Base-by-base conservation (phyloP, 257 asterid genomes). In the Scutellaria barbata region DNA sequence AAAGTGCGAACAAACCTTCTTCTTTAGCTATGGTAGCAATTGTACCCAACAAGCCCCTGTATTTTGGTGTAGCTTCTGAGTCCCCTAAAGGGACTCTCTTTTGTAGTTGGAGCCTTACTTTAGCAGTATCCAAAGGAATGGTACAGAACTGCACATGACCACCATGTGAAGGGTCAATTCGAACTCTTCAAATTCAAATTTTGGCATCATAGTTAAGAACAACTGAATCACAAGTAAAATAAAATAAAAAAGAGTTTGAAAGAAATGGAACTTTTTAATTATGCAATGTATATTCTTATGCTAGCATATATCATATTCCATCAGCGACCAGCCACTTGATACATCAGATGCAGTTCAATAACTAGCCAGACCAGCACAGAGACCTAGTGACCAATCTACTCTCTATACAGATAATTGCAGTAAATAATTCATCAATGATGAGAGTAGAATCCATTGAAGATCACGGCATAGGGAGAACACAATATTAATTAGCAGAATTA, bases 21-120 rank as follows among this genome's bases (percentile, higher is more conserved):
- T 90, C 98, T 76, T 79, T 90, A 22, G 90, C 92, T 71, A 92
- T 92, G 51, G 96, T 92, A 67, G 73, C 80, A 66, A 92, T 61
- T 14, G 97, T 90, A 78, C 90, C 91, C 47, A 83, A 74, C 80
- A 90, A 76, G 37, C 97, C 97, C 76, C 57, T 85, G 84, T 92
- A 92, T 76, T 84, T 92, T 12, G 92, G 81, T 48, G 72, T 67
- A 71, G 82, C 83, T 20, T 42, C 79, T 20, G 83, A 84, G 54
- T 88, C 96, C 69, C 83, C 92, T 65, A 37, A 20, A 53, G 83
- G 81, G 74, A 85, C 81, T 76, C 83, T 86, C 87, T 90, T 92
- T 81, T 92, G 96, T 61, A 92, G 86, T 79, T 92, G 98, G 71
- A 92, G 92, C 88, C 97, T 83, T 57, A 92, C 97, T 88, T 92